Conservation (phyloP, 192 early-diverging fungal genomes). For the Cetraspora pellucida region DNA sequence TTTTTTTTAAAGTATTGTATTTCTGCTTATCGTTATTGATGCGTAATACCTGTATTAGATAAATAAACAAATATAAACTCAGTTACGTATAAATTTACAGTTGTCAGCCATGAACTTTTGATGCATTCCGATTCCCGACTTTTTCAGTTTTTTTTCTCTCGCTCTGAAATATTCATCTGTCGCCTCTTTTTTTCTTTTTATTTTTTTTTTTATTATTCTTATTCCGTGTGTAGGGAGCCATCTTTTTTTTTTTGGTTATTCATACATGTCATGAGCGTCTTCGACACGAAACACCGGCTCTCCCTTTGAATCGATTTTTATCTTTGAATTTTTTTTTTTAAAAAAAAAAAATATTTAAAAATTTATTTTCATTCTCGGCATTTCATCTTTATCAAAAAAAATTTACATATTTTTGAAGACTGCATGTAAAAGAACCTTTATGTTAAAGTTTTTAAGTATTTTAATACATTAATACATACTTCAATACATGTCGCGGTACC, state of each 20-base stretch:
- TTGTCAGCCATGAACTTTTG: neutral
- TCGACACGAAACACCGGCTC: neutral
- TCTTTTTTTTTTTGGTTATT: too few relatives aligned
- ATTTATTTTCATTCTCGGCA: neutral
- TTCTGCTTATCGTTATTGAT: too few relatives aligned
- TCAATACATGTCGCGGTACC: constrained; percentile 15
- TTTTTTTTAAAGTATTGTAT: too few relatives aligned
- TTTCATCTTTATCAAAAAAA: neutral
- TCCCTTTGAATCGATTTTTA: neutral
- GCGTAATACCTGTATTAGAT: neutral
- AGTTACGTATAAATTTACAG: neutral
- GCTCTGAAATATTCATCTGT: neutral
- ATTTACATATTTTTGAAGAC: neutral
- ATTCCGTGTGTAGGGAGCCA: too few relatives aligned
- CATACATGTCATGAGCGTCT: too few relatives aligned
- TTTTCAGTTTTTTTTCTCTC: neutral
- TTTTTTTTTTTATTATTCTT: too few relatives aligned
- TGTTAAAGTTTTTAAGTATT: neutral
- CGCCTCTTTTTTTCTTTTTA: too few relatives aligned
- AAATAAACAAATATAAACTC: constrained; percentile 5
- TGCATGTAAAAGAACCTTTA: neutral
- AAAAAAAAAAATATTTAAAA: neutral
- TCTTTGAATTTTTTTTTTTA: neutral
- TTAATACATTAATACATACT: neutral
- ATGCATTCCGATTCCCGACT: neutral